Conservation (phyloP, 192 early-diverging fungal genomes). For the Rhizophagus prolifer region DNA sequence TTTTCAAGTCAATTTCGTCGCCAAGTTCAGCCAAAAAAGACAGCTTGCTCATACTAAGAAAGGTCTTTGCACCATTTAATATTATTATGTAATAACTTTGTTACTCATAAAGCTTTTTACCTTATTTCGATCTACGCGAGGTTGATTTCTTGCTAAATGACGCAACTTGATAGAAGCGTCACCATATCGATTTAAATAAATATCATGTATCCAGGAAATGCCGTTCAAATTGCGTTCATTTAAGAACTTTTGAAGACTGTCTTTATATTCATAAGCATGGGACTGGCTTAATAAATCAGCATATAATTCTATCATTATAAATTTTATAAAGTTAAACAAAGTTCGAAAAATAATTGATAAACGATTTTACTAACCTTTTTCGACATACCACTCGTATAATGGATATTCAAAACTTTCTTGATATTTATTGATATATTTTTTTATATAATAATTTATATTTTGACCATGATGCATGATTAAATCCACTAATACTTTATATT, state of each 20-base stretch:
- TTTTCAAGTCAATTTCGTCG: background rate
- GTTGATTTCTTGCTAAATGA: background rate
- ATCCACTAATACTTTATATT: conserved; percentile 23
- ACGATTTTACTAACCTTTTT: conserved; percentile 19
- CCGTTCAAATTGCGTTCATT: conserved; percentile 10
- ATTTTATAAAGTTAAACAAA: background rate
- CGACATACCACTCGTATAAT: conserved; percentile 29
- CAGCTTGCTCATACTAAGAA: conserved; percentile 21
- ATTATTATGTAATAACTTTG: background rate
- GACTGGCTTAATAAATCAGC: conserved; percentile 6
- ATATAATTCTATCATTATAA: background rate
- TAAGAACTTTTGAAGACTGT: conserved; percentile 2
- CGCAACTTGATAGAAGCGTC: conserved; percentile 2
- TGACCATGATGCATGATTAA: conserved; percentile 1
- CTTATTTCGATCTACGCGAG: background rate
- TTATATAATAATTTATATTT: background rate
- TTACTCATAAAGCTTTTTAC: background rate
- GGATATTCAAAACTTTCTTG: conserved; percentile 24
- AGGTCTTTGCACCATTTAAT: background rate
- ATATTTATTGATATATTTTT: conserved; percentile 25
- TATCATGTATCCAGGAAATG: conserved; percentile 26
- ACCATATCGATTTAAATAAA: background rate
- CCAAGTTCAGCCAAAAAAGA: background rate
- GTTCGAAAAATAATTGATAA: background rate
- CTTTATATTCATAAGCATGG: background rate